These are phyloP conservation scores for Spirogloea muscicola DNA, from an alignment of 139 green algal species.

Conservation along the genomic window DNA sequence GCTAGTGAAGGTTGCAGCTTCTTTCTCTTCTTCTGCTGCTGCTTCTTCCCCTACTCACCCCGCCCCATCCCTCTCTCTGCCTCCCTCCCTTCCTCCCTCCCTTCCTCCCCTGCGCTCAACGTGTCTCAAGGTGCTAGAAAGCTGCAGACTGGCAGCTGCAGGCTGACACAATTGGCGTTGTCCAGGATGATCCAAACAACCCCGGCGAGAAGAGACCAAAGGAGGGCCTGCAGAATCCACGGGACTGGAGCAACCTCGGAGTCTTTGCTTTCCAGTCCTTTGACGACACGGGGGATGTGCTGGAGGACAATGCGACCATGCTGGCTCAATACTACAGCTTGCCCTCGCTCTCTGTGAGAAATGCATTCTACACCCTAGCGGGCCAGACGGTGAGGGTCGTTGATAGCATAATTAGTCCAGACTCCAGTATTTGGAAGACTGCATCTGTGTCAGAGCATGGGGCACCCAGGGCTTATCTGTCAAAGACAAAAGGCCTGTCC, in stretches of 20 bases:
- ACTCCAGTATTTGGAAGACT: not conserved
- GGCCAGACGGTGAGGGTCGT: not conserved
- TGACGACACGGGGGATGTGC: not conserved
- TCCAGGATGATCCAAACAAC: too few species aligned
- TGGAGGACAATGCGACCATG: conserved; percentile 5
- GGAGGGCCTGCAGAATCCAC: not conserved
- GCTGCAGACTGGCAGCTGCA: too few species aligned
- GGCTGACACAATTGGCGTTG: too few species aligned
- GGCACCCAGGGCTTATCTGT: too few species aligned
- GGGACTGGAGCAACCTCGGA: not conserved
- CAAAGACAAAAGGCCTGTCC: too few species aligned
- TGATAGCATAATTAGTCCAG: not conserved
- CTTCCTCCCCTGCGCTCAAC: too few species aligned
- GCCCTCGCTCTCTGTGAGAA: not conserved
- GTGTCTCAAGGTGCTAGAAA: too few species aligned
- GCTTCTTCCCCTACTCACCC: too few species aligned
- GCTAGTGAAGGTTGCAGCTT: too few species aligned
- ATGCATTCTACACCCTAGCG: conserved; percentile 3
- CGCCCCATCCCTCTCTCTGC: too few species aligned
- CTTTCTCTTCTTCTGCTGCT: not conserved
- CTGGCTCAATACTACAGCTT: conserved; percentile 12
- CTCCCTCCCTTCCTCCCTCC: too few species aligned
- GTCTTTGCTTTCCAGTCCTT: not conserved
- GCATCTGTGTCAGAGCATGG: too few species aligned
- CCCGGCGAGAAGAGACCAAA: not conserved